phyloP scores from a whole-genome alignment of 306 rosid species.

The Vigna reflexopilosa region DNA sequence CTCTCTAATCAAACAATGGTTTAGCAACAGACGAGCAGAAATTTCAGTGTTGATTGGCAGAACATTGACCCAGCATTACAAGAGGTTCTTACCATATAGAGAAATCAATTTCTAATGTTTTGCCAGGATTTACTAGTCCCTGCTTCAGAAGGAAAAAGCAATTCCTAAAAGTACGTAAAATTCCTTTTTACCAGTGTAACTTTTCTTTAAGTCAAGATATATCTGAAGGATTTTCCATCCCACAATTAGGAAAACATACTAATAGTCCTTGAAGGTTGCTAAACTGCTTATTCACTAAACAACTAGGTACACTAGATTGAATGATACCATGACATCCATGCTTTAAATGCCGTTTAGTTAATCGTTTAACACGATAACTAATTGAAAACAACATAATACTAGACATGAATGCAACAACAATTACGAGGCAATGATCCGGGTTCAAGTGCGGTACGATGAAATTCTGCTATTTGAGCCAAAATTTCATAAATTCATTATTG shows the following conservation, averaged over 20 bases:
- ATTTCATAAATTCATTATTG: not conserved
- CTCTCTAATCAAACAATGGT: not conserved
- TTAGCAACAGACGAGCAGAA: not conserved
- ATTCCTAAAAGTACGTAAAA: not conserved
- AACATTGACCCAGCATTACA: not conserved
- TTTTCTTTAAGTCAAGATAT: not conserved
- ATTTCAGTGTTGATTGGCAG: conserved; percentile 13
- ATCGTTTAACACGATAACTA: not conserved
- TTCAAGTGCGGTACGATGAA: not conserved
- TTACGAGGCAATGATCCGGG: not conserved
- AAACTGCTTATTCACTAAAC: not conserved
- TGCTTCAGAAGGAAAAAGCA: not conserved
- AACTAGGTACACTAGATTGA: not conserved
- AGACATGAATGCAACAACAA: conserved; percentile 8
- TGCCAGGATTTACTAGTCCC: not conserved
- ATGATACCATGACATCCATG: not conserved
- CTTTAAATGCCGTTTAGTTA: not conserved
- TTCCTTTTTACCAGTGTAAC: not conserved
- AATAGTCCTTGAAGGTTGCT: conserved; percentile 1
- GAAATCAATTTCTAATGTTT: conserved; percentile 8
- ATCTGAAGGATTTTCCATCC: not conserved
- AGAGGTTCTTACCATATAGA: not conserved
- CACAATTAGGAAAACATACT: not conserved
- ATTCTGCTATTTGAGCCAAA: not conserved
- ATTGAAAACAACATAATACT: conserved; percentile 9